Evolutionary conservation across 2,329 filamentous ascomycete genomes (phyloP), one percentile per base, ranked within the genome.

Genomic region (Colletotrichum cordylinicola): DNA sequence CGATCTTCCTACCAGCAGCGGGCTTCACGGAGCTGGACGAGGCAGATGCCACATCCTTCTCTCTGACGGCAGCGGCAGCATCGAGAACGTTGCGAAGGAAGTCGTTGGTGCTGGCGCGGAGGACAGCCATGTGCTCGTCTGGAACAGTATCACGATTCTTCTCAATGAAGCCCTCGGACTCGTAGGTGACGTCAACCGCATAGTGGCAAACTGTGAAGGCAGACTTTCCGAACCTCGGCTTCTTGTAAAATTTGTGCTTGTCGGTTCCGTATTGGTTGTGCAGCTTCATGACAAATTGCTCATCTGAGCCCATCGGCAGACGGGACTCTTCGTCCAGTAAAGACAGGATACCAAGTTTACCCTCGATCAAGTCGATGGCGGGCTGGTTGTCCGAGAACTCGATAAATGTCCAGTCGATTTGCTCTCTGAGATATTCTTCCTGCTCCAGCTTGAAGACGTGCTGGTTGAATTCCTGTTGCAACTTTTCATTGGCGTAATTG

Each of bases 381-480:
- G 97, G 97, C 87, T 99, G 97, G 81, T 99, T 99, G 86, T 99
- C 97, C 8, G 96, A 98, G 85, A 99, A 99, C 83, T 99, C 97
- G 83, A 99, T 99, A 83, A 99, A 99, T 12, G 95, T 98, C 97
- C 97, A 99, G 86, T 98, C 96, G 79, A 99, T 99, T 87, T 98
- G 90, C 86, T 99, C 97, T 71, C 94, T 93, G 55, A 98, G 91
- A 83, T 99, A 99, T 85, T 99, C 97, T 84, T 99, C 97, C 84
- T 99, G 97, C 85, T 99, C 97, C 27, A 99, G 91, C 86, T 98
- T 98, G 91, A 99, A 99, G 43, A 99, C 97, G 82, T 99, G 97
- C 84, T 98, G 95, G 86, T 99, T 99, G 89, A 99, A 99, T 84
- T 98, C 96, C 84, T 99, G 97, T 84, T 99, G 97, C 70, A 99